Conservation (phyloP, 2,329 filamentous ascomycete genomes). For the Aspergillus sp. region DNA sequence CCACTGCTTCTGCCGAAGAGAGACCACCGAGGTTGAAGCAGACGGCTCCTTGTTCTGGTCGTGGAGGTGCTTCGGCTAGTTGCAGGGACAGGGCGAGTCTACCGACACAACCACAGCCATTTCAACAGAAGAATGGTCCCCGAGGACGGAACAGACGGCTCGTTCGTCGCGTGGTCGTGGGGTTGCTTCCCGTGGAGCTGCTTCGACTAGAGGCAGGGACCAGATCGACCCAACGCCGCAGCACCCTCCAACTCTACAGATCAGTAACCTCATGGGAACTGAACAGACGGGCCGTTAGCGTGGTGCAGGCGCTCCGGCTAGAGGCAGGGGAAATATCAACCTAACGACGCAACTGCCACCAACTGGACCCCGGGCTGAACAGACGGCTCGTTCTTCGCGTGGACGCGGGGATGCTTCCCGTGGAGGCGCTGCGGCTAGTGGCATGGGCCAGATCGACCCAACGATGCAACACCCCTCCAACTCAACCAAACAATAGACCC, state of each 20-base stretch:
- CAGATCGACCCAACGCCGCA: neutral
- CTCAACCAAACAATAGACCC: neutral
- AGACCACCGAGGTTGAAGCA: neutral
- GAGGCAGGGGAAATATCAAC: no score
- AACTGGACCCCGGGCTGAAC: no score
- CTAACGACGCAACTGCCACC: no score
- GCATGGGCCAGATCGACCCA: neutral
- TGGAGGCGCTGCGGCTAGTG: neutral
- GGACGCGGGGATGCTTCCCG: neutral
- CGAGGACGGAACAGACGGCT: neutral
- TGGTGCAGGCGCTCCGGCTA: no score
- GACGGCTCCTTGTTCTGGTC: neutral
- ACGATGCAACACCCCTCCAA: neutral
- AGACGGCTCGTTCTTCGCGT: neutral
- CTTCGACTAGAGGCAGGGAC: neutral
- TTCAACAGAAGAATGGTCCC: neutral
- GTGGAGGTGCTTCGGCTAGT: neutral
- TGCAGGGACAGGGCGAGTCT: no score
- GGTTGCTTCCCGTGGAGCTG: neutral
- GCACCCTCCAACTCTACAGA: neutral
- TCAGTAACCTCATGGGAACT: neutral
- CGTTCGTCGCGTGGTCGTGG: neutral
- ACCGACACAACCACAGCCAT: neutral
- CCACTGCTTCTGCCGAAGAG: neutral
- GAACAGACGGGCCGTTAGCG: no score